Base-by-base conservation (phyloP, 495 filamentous ascomycete genomes). In the Polyplosphaeria fusca region DNA sequence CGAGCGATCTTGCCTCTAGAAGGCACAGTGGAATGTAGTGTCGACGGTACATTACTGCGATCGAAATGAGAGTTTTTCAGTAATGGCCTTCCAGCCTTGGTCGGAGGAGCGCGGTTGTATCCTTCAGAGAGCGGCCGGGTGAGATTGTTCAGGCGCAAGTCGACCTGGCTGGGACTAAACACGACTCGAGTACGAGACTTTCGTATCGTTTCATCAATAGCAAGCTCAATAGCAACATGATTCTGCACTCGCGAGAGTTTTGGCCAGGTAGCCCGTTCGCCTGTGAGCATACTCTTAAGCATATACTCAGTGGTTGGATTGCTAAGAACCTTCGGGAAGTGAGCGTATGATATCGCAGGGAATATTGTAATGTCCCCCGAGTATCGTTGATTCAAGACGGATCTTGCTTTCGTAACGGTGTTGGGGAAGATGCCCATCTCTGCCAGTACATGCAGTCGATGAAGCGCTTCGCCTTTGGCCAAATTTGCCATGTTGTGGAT, bases 341-440 rank as follows among this genome's bases (percentile, higher is more conserved):
- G 84, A 4, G 79, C 75, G 27, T 86, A 83, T 1, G 80, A 77
- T 45, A 95, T 86, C 50, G 88, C 82, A 0, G 91, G 91, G 46
- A 95, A 80, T 47, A 96, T 96, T 42, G 87, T 96, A 68, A 96
- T 95, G 70, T 96, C 90, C n/a, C 92, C 92, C 2, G 86, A 88
- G 61, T 96, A 96, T 58, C 86, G 89, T 64, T 96, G 91, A 58
- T 84, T 90, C 44, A 96, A 74, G 19, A 96, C 85, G 0, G 86
- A 89, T 25, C 84, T 79, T 5, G 82, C 74, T 65, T 96, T 96
- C 27, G 83, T 89, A 57, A 95, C 71, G 2, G 84, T 74, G 47
- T 84, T 95, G 20, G 87, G 88, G 60, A 94, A 89, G 45, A 95
- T 73, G 45, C 90, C 89, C 9, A 94, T 70, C 66, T 96, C 92